A percentile compares a stretch with the other conserved stretches of the same genome.
phyloP scores from a whole-genome alignment of 2,329 filamentous ascomycete genomes.

The Claviceps maximensis region DNA sequence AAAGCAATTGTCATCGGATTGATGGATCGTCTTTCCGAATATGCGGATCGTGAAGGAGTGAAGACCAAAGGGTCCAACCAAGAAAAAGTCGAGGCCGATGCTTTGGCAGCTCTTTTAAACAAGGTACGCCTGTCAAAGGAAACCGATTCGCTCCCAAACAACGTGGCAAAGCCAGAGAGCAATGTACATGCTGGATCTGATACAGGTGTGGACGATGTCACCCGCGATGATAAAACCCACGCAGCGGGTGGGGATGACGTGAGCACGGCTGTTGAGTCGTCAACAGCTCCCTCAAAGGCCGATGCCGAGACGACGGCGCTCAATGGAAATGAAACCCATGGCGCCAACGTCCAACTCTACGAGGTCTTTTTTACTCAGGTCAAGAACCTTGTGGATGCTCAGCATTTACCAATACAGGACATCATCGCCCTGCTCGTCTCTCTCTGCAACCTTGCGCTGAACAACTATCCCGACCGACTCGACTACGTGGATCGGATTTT shows the following conservation, averaged over 20 bases:
- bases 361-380: slow-evolving; percentile 97
- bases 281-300: slow-evolving; percentile 27
- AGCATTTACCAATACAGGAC: slow-evolving; percentile 85
- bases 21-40: slow-evolving; percentile 91
- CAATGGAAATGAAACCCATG: slow-evolving; percentile 28
- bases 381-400: slow-evolving; percentile 80
- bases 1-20: slow-evolving; percentile 96
- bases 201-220: slow-evolving; percentile 18
- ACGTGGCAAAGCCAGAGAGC: slow-evolving; percentile 16
- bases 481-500: slow-evolving; percentile 95
- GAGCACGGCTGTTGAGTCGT: slow-evolving; percentile 17
- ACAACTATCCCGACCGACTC: slow-evolving; percentile 83
- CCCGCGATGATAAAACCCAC: slow-evolving; percentile 6
- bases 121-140: slow-evolving; percentile 60
- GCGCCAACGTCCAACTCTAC: slow-evolving; percentile 75
- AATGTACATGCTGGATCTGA: slow-evolving; percentile 18
- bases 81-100: slow-evolving; percentile 71
- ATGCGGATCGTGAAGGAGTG: slow-evolving; percentile 79
- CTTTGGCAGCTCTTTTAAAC: slow-evolving; percentile 63
- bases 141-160: slow-evolving; percentile 7
- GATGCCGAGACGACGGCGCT: slow-evolving; percentile 34
- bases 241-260: slow-evolving; percentile 17
- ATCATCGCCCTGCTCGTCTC: slow-evolving; percentile 92
- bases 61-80: slow-evolving; percentile 57
- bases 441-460: slow-evolving; percentile 80